Evolutionary conservation across 768 basidiomycete species (phyloP), one percentile per base, ranked within the genome.

Genomic region (Psilocybe subaeruginosa): DNA sequence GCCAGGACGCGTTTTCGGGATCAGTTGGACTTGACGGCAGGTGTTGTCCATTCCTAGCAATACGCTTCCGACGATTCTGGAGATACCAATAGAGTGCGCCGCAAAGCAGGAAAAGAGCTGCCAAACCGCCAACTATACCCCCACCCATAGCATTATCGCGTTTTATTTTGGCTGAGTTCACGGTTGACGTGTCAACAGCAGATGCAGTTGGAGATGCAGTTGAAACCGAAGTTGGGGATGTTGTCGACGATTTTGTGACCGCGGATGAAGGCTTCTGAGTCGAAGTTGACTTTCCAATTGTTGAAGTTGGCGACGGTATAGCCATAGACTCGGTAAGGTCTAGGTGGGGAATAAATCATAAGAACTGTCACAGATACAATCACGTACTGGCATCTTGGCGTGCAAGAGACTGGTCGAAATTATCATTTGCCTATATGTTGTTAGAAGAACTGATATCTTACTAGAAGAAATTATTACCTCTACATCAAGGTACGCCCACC

Each of bases 401-500:
- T 29, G 82, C 83, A n/a, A 68, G 61, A 0, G 76, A 69, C 47
- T 70, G 70, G 53, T 82, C 76, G 66, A 84, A 85, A 19, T 49
- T 62, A 53, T 78, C 72, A 47, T 65, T 70, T n/a, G 66, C 57
- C 78, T 82, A 54, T 6, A 17, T 27, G 31, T 8, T 6, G n/a
- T 27, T 59, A 41, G 23, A 11, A 23, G 7, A 3, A 3, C 2
- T 23, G 23, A 23, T 45, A 37, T 39, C 9, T 4, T 0, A 5
- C n/a, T 17, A 16, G 23, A 29, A 8, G 41, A 43, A 43, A 16
- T 8, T 12, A 61, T 48, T 67, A 81, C 80, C 66, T 76, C 70
- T 19, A 88, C 81, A 58, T 86, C 80, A 35, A 83, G 72, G 61
- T 82, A 90, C 11, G 87, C 87, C 88, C 88, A 90, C 9, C 79